A percentile compares a stretch with the other conserved stretches of the same genome.
These are phyloP conservation scores for Fusarium liriodendri DNA, from an alignment of 2,329 filamentous ascomycete species.

Conservation along the genomic window DNA sequence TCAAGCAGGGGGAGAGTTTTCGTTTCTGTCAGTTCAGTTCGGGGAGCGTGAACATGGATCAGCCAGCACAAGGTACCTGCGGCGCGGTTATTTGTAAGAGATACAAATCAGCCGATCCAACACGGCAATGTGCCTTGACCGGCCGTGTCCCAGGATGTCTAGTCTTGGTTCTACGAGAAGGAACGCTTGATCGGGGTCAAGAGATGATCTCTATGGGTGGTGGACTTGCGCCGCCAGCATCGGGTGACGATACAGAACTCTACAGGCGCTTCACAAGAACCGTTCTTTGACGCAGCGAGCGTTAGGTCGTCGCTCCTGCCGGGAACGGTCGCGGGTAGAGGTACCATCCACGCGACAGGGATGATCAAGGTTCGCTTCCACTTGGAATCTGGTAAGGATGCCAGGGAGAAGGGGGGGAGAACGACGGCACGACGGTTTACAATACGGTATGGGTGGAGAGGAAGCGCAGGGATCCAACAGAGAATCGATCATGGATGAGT, in stretches of 20 bases:
- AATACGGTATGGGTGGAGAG: conserved; percentile 36
- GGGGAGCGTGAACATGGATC: conserved; percentile 30
- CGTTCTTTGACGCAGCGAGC: conserved; percentile 20
- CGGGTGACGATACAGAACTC: conserved; percentile 8
- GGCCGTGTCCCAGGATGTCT: neutral
- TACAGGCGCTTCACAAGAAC: conserved; percentile 22
- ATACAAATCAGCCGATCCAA: conserved; percentile 24
- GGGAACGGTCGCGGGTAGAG: conserved; percentile 36
- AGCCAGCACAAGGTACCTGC: conserved; percentile 24
- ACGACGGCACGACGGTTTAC: conserved; percentile 34
- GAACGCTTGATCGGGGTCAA: neutral
- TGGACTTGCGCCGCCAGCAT: conserved; percentile 7
- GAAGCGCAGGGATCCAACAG: conserved; percentile 34
- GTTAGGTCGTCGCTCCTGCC: conserved; percentile 20
- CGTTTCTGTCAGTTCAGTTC: conserved; percentile 30
- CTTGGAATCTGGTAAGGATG: conserved; percentile 31
- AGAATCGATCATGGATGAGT: conserved; percentile 42
- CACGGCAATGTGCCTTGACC: conserved; percentile 14
- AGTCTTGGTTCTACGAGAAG: neutral
- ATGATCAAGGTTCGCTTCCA: conserved; percentile 39
- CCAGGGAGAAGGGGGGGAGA: conserved; percentile 22
- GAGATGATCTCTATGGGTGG: neutral
- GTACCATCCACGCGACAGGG: conserved; percentile 33
- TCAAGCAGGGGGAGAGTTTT: conserved; percentile 11
- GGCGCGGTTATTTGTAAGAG: conserved; percentile 27